These are phyloP conservation scores for Chlorella ohadii DNA, from an alignment of 139 green algal species.

Conservation along the genomic window DNA sequence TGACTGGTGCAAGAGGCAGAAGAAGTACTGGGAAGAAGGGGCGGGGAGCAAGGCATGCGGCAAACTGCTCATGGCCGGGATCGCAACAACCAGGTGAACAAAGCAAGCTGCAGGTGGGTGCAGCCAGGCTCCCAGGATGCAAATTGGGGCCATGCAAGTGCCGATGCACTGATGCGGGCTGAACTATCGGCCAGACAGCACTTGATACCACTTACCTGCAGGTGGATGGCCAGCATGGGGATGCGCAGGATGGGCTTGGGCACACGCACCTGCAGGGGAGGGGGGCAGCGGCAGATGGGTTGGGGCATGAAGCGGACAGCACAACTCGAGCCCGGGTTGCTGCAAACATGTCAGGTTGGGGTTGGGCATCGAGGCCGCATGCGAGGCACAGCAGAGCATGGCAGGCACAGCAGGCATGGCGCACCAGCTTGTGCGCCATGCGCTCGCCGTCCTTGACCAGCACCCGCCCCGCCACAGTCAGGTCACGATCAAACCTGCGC, in stretches of 20 bases:
- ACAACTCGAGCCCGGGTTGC: no score
- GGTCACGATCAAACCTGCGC: slow-evolving; percentile 94
- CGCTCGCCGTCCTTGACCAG: slow-evolving; percentile 60
- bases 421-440: slow-evolving; percentile 55
- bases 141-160: no score
- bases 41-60: no score
- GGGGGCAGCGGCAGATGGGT: no score
- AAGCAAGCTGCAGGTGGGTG: no score
- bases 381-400: not conserved
- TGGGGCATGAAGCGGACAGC: no score
- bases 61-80: no score
- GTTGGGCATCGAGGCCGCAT: no score
- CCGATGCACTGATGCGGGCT: no score
- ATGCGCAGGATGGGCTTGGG: slow-evolving; percentile 86
- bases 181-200: no score
- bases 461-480: slow-evolving; percentile 88
- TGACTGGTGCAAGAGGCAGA: not conserved
- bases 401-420: not conserved
- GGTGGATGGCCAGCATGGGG: slow-evolving; percentile 93
- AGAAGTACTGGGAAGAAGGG: no score
- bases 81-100: not conserved
- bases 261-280: slow-evolving; percentile 65
- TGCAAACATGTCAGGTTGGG: no score
- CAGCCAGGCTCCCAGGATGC: not conserved
- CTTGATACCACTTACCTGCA: slow-evolving; percentile 52